Evolutionary conservation across 768 basidiomycete species (phyloP).

Genomic region (Boletellus sp.): DNA sequence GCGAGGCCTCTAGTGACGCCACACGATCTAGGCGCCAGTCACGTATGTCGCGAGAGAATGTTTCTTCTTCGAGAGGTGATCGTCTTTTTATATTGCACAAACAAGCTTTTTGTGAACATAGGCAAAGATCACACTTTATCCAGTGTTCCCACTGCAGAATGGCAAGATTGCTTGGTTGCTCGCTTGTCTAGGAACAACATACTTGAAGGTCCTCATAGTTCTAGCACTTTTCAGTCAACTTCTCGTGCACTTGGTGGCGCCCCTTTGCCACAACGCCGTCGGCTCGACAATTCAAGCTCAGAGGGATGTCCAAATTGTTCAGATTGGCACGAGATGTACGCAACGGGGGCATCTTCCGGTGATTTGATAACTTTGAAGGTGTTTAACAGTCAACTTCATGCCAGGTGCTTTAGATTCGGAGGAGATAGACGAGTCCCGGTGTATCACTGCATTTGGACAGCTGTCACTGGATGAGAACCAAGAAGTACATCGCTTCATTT

Average conservation of each 20-base stretch:
- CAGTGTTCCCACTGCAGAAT: constrained; percentile 66
- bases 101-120: constrained; percentile 4
- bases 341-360: constrained; percentile 44
- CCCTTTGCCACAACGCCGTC: constrained; percentile 45
- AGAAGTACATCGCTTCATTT: constrained; percentile 43
- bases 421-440: constrained; percentile 39
- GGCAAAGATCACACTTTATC: constrained; percentile 53
- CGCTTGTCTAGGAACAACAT: constrained; percentile 40
- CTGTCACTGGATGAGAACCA: constrained; percentile 73
- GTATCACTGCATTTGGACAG: constrained; percentile 61
- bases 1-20: constrained; percentile 49
- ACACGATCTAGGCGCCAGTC: constrained; percentile 69
- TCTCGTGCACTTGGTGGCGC: constrained; percentile 29
- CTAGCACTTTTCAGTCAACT: constrained; percentile 13
- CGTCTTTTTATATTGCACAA: constrained; percentile 1
- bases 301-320: constrained; percentile 22
- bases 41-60: constrained; percentile 72
- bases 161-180: constrained; percentile 71
- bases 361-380: not conserved
- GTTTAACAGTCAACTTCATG: constrained; percentile 16
- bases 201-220: constrained; percentile 7
- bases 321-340: constrained; percentile 63
- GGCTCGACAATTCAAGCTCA: constrained; percentile 33
- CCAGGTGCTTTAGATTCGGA: constrained; percentile 26
- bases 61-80: constrained; percentile 64